Base-by-base conservation (phyloP, 2,329 filamentous ascomycete genomes). In the Aureobasidium subglaciale region DNA sequence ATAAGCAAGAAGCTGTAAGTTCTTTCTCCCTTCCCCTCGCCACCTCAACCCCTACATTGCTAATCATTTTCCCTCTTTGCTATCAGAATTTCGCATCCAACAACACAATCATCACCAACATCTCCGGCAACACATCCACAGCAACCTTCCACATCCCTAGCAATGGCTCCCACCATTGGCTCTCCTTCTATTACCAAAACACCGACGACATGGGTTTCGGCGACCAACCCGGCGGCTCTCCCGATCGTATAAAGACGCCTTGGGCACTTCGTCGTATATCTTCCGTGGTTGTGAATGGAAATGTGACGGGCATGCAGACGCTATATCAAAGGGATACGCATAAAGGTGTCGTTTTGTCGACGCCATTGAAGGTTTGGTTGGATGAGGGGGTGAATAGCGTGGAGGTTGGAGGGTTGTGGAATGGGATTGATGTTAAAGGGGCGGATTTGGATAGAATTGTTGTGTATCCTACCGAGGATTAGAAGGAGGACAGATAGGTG, bases 151-250 rank as follows among this genome's bases (percentile, higher is more conserved):
- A 69, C 5, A 71, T 81, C 37, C 66, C 77, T 61, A 78, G 78
- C 8, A 67, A 69, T 0, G 78, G 78, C 2, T 73, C 75, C 56
- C 73, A 75, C 1, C 79, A 81, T 63, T 82, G 78, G 78, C 73
- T 82, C 1, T 79, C 78, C 0, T 81, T 82, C 64, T 77, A 81
- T 64, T 80, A 81, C 60, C 78, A 82, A 58, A 81, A 83, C 64
- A 82, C 72, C 2, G 80, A 83, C 48, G 80, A 83, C 57, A 81
- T 82, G 78, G 80, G 80, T 2, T 83, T 80, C 55, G 80, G 80
- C 1, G 71, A 73, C 57, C 71, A 73, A 58, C 68, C 82, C 2
- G 77, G 75, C 40, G 82, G 81, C 5, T 68, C 70, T 0, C 82
- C 82, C 0, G 81, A 85, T 62, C 76, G 82, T 6, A 83, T 85